A percentile compares a stretch with the other conserved stretches of the same genome.
Evolutionary conservation across 139 green algal genomes (phyloP).

Genomic region (Zygnema circumcarinatum): DNA sequence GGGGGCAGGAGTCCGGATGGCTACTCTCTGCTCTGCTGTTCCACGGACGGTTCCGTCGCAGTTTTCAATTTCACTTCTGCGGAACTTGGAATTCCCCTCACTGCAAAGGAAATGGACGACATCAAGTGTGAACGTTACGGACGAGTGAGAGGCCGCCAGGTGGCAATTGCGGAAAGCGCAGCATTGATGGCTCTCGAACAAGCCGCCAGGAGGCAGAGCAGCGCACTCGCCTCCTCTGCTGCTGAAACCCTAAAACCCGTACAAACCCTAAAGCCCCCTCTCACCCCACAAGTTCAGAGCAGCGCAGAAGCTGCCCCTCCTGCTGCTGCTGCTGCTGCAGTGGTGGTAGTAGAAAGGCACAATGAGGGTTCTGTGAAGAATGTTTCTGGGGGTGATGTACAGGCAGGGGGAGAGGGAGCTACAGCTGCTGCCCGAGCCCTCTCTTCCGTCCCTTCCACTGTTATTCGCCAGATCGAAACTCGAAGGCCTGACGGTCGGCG

Average conservation of each 20-base stretch:
- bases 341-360: too few relatives aligned
- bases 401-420: too few relatives aligned
- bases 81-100: conserved; percentile 70
- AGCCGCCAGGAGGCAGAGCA: conserved; percentile 35
- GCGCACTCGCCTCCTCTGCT: too few relatives aligned
- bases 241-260: background rate
- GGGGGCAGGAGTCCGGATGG: conserved; percentile 71
- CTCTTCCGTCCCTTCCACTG: too few relatives aligned
- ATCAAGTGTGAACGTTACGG: conserved; percentile 73
- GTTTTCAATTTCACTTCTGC: conserved; percentile 65
- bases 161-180: conserved; percentile 53
- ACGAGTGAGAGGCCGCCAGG: conserved; percentile 17
- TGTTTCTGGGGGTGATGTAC: too few relatives aligned
- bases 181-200: conserved; percentile 60
- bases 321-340: conserved; percentile 3
- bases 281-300: background rate
- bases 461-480: background rate
- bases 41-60: conserved; percentile 77
- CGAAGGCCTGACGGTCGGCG: conserved; percentile 27
- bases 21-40: conserved; percentile 74
- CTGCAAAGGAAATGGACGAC: conserved; percentile 64
- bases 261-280: too few relatives aligned
- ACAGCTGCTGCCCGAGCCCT: too few relatives aligned
- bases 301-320: background rate
- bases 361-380: too few relatives aligned